These are phyloP conservation scores for Przewalskia tangutica DNA, from an alignment of 257 asterid genomes.

Conservation along the genomic window DNA sequence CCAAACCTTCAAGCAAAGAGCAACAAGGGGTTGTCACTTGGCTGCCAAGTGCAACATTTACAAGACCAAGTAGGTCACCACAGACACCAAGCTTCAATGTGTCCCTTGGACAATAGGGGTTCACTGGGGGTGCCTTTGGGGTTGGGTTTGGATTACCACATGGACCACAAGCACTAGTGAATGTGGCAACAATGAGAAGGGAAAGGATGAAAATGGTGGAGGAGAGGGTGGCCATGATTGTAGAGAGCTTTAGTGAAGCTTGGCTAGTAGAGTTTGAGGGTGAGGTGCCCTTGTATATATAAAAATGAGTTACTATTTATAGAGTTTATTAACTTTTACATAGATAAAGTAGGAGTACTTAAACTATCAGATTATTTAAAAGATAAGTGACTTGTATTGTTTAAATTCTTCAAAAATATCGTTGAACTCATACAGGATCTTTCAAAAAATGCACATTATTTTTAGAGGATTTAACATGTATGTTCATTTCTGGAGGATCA, in stretches of 20 bases:
- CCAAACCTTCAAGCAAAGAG: conserved; percentile 11
- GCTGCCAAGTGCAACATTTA: conserved; percentile 5
- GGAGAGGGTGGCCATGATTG: conserved; percentile 34
- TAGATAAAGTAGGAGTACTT: background rate
- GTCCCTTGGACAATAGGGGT: conserved; percentile 17
- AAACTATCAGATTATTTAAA: background rate
- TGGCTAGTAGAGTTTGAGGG: background rate
- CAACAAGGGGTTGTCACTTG: conserved; percentile 9
- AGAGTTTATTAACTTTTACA: conserved; percentile 8
- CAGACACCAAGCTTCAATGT: conserved; percentile 16
- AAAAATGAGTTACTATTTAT: conserved; percentile 16
- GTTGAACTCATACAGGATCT: too few relatives aligned
- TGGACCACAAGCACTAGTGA: conserved; percentile 33
- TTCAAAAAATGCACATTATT: background rate
- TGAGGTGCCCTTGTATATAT: conserved; percentile 12
- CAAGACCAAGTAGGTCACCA: conserved; percentile 13
- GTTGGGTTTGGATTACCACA: conserved; percentile 18
- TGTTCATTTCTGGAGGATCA: background rate
- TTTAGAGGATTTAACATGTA: background rate
- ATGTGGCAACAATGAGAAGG: conserved; percentile 31
- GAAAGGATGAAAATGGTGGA: conserved; percentile 26
- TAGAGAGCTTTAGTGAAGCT: background rate
- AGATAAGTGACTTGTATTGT: background rate
- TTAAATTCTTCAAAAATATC: accelerated
- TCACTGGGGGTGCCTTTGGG: conserved; percentile 27